A percentile compares a stretch with the other conserved stretches of the same genome.
These are phyloP conservation scores for Colletotrichum chlorophyti DNA, from an alignment of 2,329 filamentous ascomycete genomes.

Conservation along the genomic window DNA sequence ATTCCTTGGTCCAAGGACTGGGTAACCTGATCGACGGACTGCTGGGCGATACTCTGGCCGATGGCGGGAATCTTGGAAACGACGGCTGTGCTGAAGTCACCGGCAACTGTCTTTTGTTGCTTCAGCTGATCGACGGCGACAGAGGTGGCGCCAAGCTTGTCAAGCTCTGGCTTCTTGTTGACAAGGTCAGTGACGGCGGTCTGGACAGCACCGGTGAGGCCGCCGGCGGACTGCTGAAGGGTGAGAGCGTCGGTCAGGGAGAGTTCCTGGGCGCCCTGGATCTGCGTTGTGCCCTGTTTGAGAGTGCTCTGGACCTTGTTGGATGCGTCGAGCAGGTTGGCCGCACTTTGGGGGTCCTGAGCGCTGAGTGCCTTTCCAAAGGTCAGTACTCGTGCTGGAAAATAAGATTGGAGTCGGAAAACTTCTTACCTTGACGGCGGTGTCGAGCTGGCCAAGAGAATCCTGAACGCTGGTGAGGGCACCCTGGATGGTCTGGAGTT, in stretches of 20 bases:
- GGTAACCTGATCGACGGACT: slow-evolving; percentile 34
- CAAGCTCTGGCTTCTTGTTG: slow-evolving; percentile 35
- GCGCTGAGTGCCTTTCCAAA: slow-evolving; percentile 40
- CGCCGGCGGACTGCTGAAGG: slow-evolving; percentile 31
- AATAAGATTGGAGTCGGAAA: fast-evolving
- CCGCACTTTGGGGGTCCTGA: slow-evolving; percentile 55
- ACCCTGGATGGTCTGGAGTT: slow-evolving; percentile 64
- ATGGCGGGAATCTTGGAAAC: slow-evolving; percentile 36
- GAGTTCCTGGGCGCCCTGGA: slow-evolving; percentile 34
- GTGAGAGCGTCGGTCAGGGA: slow-evolving; percentile 33
- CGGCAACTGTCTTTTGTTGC: slow-evolving; percentile 31
- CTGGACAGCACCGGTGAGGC: slow-evolving; percentile 32
- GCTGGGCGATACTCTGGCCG: slow-evolving; percentile 36
- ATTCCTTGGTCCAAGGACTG: slow-evolving; percentile 32
- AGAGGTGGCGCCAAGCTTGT: slow-evolving; percentile 35
- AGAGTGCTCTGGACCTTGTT: slow-evolving; percentile 29
- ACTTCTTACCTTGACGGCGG: slow-evolving; percentile 29
- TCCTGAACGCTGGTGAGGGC: slow-evolving; percentile 63
- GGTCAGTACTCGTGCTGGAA: background rate
- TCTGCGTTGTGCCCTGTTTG: slow-evolving; percentile 34
- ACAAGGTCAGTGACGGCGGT: slow-evolving; percentile 31
- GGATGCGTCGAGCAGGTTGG: slow-evolving; percentile 37
- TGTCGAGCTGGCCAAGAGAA: slow-evolving; percentile 62
- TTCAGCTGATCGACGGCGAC: slow-evolving; percentile 34
- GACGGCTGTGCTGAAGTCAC: slow-evolving; percentile 33